Evolutionary conservation across 306 rosid genomes (phyloP), one percentile per base, ranked within the genome.

Genomic region (Acacia crassicarpa): DNA sequence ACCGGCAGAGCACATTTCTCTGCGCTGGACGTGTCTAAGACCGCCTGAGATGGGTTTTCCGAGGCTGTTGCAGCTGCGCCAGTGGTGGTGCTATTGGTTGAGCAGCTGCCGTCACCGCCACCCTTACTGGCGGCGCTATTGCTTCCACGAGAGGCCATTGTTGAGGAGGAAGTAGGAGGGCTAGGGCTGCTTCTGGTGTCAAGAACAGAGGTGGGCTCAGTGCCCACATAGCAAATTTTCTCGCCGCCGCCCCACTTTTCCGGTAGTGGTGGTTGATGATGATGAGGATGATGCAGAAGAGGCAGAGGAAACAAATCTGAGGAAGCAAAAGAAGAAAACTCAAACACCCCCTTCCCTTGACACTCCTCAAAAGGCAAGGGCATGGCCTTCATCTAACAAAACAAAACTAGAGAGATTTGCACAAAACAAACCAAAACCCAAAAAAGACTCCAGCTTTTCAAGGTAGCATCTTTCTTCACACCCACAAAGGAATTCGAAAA

Each of bases 381-480:
- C 95, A 94, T 85, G 87, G 97, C 98, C 98, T 94, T 94, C 97
- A 91, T 94, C 97, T 88, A 94, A 87, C 70, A 61, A 77, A 89
- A 65, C 33, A 65, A 88, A 84, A 53, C 82, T 41, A 76, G 51
- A 83, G 51, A 83, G 49, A 83, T 70, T 82, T 74, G 84, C 78
- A 85, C 82, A 78, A 77, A 20, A 56, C 27, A 22, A 81, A 72
- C 80, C 89, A 80, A 83, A 56, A 76, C 80, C 85, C 76, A 73
- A 83, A 78, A 86, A 83, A 85, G 82, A 87, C 92, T 83, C 90
- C 91, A 90, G 91, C 23, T 92, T 90, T 83, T 80, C 15, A 79
- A 78, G 88, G 86, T 58, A 56, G 22, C 67, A 83, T 56, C 86
- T 85, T 80, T 83, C 45, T 74, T 81, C 80, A 84, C 72, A 51